These are phyloP conservation scores for Linnemannia schmuckeri DNA, from an alignment of 192 early-diverging fungal genomes.

Conservation along the genomic window DNA sequence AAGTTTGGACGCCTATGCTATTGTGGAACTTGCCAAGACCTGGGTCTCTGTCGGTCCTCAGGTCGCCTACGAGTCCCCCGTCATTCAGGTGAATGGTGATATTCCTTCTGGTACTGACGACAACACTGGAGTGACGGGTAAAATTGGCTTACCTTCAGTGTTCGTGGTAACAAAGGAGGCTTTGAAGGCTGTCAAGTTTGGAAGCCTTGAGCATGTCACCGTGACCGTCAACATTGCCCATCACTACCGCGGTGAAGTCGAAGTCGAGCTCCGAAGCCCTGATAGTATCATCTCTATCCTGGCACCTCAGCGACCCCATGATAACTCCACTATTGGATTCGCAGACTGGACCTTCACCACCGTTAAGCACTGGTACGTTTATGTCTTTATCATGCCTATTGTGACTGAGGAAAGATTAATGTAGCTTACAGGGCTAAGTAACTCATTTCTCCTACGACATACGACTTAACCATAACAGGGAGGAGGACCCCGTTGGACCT, in stretches of 20 bases:
- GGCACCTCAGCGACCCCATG: constrained; percentile 70
- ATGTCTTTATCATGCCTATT: not conserved
- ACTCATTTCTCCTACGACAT: not conserved
- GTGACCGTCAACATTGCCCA: constrained; percentile 86
- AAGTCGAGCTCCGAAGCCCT: constrained; percentile 80
- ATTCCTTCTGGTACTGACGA: constrained; percentile 67
- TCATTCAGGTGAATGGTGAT: constrained; percentile 55
- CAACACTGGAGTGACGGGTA: constrained; percentile 28
- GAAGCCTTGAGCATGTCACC: constrained; percentile 85
- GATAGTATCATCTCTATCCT: constrained; percentile 73
- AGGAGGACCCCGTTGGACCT: constrained; percentile 82
- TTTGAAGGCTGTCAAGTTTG: constrained; percentile 67
- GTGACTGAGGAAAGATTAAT: not conserved
- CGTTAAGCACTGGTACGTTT: constrained; percentile 87
- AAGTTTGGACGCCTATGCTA: constrained; percentile 82
- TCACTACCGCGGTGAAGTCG: constrained; percentile 81
- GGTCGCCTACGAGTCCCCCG: constrained; percentile 62
- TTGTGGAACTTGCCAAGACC: constrained; percentile 81
- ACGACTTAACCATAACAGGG: constrained; percentile 41
- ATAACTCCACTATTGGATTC: constrained; percentile 77
- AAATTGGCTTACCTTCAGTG: constrained; percentile 52
- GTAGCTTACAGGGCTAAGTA: not conserved
- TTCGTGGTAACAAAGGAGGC: constrained; percentile 65
- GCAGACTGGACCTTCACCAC: constrained; percentile 91
- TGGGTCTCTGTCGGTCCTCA: constrained; percentile 75